Evolutionary conservation across 2,329 filamentous ascomycete species (phyloP).

Genomic region (Pleochaeta shiraiana): DNA sequence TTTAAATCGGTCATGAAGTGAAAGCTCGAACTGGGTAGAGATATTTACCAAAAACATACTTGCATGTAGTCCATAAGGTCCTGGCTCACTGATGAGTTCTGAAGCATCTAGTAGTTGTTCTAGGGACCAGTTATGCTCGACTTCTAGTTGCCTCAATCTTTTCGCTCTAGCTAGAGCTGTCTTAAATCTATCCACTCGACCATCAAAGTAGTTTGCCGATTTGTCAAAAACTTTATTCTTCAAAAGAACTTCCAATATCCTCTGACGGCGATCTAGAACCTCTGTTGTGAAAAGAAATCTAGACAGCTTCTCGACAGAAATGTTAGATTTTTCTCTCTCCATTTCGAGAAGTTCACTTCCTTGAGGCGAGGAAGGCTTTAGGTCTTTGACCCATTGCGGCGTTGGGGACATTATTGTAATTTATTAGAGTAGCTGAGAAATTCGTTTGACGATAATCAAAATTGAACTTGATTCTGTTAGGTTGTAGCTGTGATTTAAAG

Average conservation of each 20-base stretch:
- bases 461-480: no score
- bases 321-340: conserved; percentile 43
- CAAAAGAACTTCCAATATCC: conserved; percentile 40
- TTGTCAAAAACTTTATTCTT: conserved; percentile 55
- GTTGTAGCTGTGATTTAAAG: no score
- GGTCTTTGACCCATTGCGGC: conserved; percentile 39
- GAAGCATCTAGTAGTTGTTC: conserved; percentile 43
- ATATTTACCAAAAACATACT: conserved; percentile 38
- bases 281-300: conserved; percentile 48
- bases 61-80: conserved; percentile 51
- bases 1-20: conserved; percentile 14
- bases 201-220: conserved; percentile 53
- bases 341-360: conserved; percentile 45
- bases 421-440: conserved; percentile 3
- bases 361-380: conserved; percentile 43
- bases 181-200: conserved; percentile 45
- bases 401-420: conserved; percentile 15
- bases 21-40: neutral
- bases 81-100: conserved; percentile 50
- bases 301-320: conserved; percentile 44
- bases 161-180: conserved; percentile 49
- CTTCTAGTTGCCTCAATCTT: conserved; percentile 41
- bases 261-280: conserved; percentile 34
- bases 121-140: conserved; percentile 42
- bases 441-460: no score